Evolutionary conservation across 441 rosid species (phyloP), one percentile per base, ranked within the genome.

Genomic region (Breynia disticha): DNA sequence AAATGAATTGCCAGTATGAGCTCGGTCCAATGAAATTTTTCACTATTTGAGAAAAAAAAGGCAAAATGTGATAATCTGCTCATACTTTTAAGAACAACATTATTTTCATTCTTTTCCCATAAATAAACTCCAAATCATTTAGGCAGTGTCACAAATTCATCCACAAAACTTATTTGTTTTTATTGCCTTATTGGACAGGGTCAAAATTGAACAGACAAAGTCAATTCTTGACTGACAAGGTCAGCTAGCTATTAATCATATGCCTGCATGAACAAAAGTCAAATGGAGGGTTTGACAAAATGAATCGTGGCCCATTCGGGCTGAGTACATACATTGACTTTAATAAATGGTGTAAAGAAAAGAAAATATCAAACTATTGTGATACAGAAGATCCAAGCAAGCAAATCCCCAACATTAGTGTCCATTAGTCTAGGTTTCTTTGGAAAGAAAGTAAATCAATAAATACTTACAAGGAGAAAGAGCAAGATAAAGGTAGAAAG

Each of bases 401-500:
- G 19, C 15, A 54, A 49, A 51, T 67, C 35, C 43, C 16, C 46
- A 1, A 6, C 37, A 9, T n/a, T 19, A 56, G 39, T 17, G 38
- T 16, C 5, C 45, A 16, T 19, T 10, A 39, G 51, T 22, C 18
- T 43, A 16, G 28, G 16, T 42, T 37, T 5, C 4, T 53, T 57
- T 11, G 42, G n/a, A 41, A 56, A 39, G 48, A 12, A 48, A 49
- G 20, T 50, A n/a, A 17, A 45, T 1, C 16, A 67, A 59, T 17
- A 55, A 55, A 22, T 9, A 77, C 95, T 90, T 74, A 90, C 98
- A 78, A 56, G 90, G 79, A 11, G 77, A 56, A 46, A 76, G 84
- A 48, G 89, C 79, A 46, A 91, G 90, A 71, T 78, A 82, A 61
- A 87, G 82, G 76, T 60, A 85, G 62, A 85, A 87, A 0, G 95